Percentiles rank a stretch among this genome's conserved stretches.
These are phyloP conservation scores for Passalora sequoiae DNA, from an alignment of 2,329 filamentous ascomycete genomes.

Conservation along the genomic window DNA sequence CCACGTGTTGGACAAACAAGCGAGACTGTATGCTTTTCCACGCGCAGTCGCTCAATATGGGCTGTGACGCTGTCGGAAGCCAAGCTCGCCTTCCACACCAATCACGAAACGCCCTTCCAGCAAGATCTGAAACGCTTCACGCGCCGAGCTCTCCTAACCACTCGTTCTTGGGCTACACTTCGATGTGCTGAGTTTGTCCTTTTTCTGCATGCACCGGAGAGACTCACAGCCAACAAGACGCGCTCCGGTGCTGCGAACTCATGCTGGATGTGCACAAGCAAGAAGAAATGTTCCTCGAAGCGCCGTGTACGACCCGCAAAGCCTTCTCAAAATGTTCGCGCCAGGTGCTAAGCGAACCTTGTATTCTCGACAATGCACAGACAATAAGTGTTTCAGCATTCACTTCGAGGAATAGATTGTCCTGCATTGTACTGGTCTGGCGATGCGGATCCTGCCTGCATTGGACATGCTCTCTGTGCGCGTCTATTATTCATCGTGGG, in stretches of 20 bases:
- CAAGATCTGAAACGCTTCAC: constrained; percentile 3
- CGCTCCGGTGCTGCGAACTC: neutral
- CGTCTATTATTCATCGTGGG: constrained; percentile 24
- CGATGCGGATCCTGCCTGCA: constrained; percentile 3
- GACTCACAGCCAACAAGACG: neutral
- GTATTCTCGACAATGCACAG: constrained; percentile 6
- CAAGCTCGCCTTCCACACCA: no score
- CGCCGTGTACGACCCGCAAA: constrained; percentile 3
- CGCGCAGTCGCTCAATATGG: no score
- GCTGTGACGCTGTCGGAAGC: no score
- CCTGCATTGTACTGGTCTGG: constrained; percentile 6
- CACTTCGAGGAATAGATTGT: constrained; percentile 11
- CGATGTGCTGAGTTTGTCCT: neutral
- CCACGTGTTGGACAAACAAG: no score
- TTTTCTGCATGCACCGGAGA: constrained; percentile 4
- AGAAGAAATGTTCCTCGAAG: neutral
- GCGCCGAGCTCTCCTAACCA: constrained; percentile 2
- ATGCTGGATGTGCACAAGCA: neutral
- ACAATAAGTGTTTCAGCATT: constrained; percentile 18
- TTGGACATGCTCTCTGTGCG: constrained; percentile 11
- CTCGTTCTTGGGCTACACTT: neutral
- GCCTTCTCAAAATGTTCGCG: constrained; percentile 5
- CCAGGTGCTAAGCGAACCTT: constrained; percentile 7
- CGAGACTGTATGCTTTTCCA: no score
- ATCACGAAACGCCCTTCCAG: constrained; percentile 1